Evolutionary conservation across 208 protist genomes (phyloP).

Genomic region (Crithidia fasciculata): DNA sequence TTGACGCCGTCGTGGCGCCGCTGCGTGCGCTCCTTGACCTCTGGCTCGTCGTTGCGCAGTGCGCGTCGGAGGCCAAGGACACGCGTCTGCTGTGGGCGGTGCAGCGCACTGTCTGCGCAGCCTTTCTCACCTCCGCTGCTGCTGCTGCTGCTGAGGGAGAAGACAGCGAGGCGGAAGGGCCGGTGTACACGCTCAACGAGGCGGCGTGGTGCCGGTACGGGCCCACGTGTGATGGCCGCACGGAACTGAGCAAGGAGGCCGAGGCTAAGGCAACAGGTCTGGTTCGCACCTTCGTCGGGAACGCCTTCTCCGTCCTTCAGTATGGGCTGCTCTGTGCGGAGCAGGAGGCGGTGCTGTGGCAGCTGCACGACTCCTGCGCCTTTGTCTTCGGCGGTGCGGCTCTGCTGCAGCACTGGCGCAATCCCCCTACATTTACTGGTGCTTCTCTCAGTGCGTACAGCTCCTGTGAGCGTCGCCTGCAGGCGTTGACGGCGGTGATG

Average conservation of each 20-base stretch:
- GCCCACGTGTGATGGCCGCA: background rate
- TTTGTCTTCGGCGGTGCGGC: conserved; percentile 9
- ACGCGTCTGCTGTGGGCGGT: conserved; percentile 46
- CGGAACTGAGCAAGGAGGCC: background rate
- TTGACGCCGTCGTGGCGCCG: conserved; percentile 29
- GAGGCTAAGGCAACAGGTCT: conserved; percentile 1
- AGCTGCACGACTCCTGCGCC: conserved; percentile 26
- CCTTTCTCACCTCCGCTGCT: conserved; percentile 30
- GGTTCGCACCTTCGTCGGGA: conserved; percentile 43
- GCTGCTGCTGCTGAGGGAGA: background rate
- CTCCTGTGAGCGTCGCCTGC: conserved; percentile 6
- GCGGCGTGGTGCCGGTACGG: conserved; percentile 31
- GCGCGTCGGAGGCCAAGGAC: conserved; percentile 63
- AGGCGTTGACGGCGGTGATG: background rate
- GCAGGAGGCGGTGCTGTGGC: conserved; percentile 29
- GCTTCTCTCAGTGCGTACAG: background rate
- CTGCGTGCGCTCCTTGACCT: conserved; percentile 43
- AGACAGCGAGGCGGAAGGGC: background rate
- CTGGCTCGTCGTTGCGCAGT: conserved; percentile 52
- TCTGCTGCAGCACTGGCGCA: background rate
- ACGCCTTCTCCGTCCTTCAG: conserved; percentile 45
- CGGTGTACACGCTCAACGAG: conserved; percentile 17
- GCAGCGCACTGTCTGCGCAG: conserved; percentile 47
- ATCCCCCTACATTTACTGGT: no score
- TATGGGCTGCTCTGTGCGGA: conserved; percentile 42